These are phyloP conservation scores for Xylaria digitata DNA, from an alignment of 2,329 filamentous ascomycete species.

Conservation along the genomic window DNA sequence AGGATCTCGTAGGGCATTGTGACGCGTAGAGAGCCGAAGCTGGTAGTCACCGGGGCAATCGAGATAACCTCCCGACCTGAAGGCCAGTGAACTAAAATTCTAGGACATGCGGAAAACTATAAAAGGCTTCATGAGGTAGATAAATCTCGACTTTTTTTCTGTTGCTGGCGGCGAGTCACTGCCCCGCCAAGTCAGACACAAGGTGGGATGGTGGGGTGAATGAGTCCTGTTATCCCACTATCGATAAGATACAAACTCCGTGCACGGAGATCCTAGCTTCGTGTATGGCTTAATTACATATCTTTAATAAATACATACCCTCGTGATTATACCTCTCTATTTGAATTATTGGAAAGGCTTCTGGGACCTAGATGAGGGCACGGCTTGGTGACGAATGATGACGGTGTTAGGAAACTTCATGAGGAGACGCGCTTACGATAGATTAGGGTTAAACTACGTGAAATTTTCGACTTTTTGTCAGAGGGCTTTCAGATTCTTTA, in stretches of 20 bases:
- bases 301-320: neutral
- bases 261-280: conserved; percentile 4
- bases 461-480: too few relatives aligned
- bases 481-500: too few relatives aligned
- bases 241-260: conserved; percentile 31
- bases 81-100: conserved; percentile 10
- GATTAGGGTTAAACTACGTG: too few relatives aligned
- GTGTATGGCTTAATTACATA: too few relatives aligned
- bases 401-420: too few relatives aligned
- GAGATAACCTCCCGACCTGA: conserved; percentile 22
- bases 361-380: too few relatives aligned
- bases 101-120: conserved; percentile 20
- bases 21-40: conserved; percentile 16
- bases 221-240: conserved; percentile 19
- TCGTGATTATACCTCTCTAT: neutral
- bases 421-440: too few relatives aligned
- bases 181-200: conserved; percentile 34
- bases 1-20: conserved; percentile 48
- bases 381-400: too few relatives aligned
- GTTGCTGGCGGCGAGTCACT: conserved; percentile 1
- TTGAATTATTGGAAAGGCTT: too few relatives aligned
- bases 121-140: conserved; percentile 13
- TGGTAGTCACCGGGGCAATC: conserved; percentile 4
- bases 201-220: conserved; percentile 37
- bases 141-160: conserved; percentile 25